These are phyloP conservation scores for Oryza glaberrima DNA, from an alignment of 176 grass and related monocot species.

Conservation along the genomic window DNA sequence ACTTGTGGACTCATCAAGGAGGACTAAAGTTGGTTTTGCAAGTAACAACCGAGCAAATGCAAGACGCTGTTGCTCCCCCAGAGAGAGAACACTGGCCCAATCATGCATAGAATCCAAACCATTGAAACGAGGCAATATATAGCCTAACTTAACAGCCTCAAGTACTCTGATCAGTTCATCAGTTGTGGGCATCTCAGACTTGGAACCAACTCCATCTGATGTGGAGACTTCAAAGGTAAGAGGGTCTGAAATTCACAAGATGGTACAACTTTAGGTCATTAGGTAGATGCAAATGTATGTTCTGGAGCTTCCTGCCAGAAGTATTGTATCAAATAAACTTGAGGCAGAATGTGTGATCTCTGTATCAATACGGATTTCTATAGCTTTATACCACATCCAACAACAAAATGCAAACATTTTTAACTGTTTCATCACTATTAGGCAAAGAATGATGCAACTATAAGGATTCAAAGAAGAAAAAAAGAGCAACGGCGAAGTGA, in stretches of 20 bases:
- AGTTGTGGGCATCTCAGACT: constrained; percentile 64
- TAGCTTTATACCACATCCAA: background rate
- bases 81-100: constrained; percentile 98
- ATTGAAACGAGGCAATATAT: constrained; percentile 92
- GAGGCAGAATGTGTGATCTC: background rate
- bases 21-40: constrained; percentile 74
- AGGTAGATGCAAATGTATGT: constrained; percentile 9
- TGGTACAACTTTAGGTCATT: constrained; percentile 10
- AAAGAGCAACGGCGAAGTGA: background rate
- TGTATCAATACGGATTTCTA: background rate
- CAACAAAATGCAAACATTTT: background rate
- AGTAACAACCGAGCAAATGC: constrained; percentile 90
- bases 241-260: constrained; percentile 53
- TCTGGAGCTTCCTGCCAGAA: background rate
- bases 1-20: constrained; percentile 93
- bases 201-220: constrained; percentile 38
- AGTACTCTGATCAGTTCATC: constrained; percentile 77
- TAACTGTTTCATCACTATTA: background rate
- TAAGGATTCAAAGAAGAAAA: background rate
- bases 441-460: constrained; percentile 21
- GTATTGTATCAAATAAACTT: background rate
- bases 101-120: constrained; percentile 87
- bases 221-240: constrained; percentile 65
- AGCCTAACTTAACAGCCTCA: constrained; percentile 72
- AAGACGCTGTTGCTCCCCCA: constrained; percentile 96